Percentiles rank a stretch among this genome's conserved stretches.
Evolutionary conservation across 441 rosid species (phyloP).

Genomic region (Corymbia calophylla): DNA sequence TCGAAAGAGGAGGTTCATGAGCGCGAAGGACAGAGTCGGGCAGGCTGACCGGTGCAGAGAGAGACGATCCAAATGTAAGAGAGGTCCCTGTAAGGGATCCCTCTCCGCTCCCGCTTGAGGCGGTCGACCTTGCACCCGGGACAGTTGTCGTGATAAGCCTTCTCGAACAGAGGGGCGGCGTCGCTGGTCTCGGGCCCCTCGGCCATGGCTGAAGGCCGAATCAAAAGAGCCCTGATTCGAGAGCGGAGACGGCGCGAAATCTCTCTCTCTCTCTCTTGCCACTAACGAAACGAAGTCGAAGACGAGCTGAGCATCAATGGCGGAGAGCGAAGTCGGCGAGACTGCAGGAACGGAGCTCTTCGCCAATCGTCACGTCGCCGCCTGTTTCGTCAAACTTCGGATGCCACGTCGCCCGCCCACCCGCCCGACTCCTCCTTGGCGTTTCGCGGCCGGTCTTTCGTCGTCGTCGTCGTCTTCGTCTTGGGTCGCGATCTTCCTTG

Average conservation of each 20-base stretch:
- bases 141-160: background rate
- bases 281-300: background rate
- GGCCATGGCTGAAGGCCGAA: background rate
- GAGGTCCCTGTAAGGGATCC: constrained; percentile 6
- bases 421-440: background rate
- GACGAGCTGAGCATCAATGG: background rate
- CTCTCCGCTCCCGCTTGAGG: constrained; percentile 1
- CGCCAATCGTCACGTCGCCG: background rate
- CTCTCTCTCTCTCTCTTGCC: background rate
- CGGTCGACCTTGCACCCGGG: constrained; percentile 9
- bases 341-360: background rate
- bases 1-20: background rate
- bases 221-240: background rate
- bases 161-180: background rate
- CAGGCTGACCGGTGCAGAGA: constrained; percentile 3
- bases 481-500: background rate
- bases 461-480: background rate
- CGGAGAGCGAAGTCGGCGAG: background rate
- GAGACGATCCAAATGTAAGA: constrained; percentile 14
- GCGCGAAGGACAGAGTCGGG: background rate
- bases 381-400: background rate
- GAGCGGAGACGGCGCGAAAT: background rate
- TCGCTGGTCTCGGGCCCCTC: background rate
- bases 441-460: background rate
- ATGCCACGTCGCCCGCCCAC: background rate